Percentiles rank a stretch among this genome's conserved stretches.
phyloP scores from a whole-genome alignment of 2,329 filamentous ascomycete species.

The Paradendryphiella salina region DNA sequence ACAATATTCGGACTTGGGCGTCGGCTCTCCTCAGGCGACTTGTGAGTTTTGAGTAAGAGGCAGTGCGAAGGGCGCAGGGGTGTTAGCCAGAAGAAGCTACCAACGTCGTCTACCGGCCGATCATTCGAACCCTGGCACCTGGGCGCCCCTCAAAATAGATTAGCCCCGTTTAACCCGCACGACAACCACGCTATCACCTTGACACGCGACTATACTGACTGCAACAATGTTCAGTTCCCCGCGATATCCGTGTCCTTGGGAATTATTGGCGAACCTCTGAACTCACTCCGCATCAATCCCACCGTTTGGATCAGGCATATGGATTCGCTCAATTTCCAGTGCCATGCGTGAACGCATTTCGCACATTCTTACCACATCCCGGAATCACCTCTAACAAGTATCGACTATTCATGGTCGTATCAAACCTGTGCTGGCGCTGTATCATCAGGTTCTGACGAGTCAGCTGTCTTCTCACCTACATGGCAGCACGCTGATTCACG shows the following conservation, averaged over 20 bases:
- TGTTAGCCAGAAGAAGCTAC: constrained; percentile 10
- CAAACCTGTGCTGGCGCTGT: neutral
- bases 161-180: constrained; percentile 14
- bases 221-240: constrained; percentile 3
- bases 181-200: constrained; percentile 20
- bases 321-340: neutral
- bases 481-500: neutral
- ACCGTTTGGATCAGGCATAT: neutral
- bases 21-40: constrained; percentile 34
- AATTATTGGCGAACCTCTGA: neutral
- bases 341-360: constrained; percentile 1
- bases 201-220: constrained; percentile 10
- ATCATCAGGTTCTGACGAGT: neutral
- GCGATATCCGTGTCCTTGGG: neutral
- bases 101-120: neutral
- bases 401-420: neutral
- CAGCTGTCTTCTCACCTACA: neutral
- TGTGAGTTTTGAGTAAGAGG: constrained; percentile 7
- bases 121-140: constrained; percentile 12
- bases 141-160: constrained; percentile 23
- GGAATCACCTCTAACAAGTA: neutral
- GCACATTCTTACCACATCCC: constrained; percentile 1
- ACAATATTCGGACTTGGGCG: constrained; percentile 20
- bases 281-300: constrained; percentile 1
- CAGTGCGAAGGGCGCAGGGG: constrained; percentile 1